phyloP scores from a whole-genome alignment of 768 basidiomycete species.

The Lentinula detonsa region DNA sequence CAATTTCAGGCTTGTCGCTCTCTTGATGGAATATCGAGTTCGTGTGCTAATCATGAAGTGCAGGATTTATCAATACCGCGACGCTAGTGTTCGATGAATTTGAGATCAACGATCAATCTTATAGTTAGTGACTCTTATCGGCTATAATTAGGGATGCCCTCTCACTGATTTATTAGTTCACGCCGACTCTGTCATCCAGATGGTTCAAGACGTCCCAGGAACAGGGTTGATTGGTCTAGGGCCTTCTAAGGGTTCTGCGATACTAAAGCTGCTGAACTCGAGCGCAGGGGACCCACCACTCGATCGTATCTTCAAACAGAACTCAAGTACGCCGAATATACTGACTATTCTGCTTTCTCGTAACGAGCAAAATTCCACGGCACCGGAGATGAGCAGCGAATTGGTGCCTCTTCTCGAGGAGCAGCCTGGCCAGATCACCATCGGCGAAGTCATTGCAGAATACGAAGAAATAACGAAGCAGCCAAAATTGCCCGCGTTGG shows the following conservation, averaged over 20 bases:
- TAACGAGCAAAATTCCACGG: not conserved
- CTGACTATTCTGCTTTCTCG: constrained; percentile 14
- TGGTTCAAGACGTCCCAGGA: not conserved
- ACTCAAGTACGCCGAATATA: constrained; percentile 17
- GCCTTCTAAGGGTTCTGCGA: constrained; percentile 13
- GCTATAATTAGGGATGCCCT: not conserved
- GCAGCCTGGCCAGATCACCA: constrained; percentile 15
- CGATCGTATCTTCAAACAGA: constrained; percentile 18
- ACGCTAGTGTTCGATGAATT: constrained; percentile 14
- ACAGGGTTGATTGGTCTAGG: constrained; percentile 18
- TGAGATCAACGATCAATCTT: constrained; percentile 14
- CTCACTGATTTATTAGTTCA: not conserved
- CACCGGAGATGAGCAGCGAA: not conserved
- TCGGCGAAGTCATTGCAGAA: constrained; percentile 13
- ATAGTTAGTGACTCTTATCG: constrained; percentile 7
- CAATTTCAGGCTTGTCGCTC: constrained; percentile 9
- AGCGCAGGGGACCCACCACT: constrained; percentile 12
- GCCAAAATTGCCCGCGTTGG: constrained; percentile 14
- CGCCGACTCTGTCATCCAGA: not conserved
- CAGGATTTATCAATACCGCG: constrained; percentile 14
- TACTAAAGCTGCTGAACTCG: constrained; percentile 7
- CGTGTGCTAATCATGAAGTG: not conserved
- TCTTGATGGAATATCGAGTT: not conserved
- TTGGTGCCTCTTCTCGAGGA: not conserved
- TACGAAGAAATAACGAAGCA: constrained; percentile 12